Base-by-base conservation (phyloP, 306 rosid species). In the Echinosophora koreensis region DNA sequence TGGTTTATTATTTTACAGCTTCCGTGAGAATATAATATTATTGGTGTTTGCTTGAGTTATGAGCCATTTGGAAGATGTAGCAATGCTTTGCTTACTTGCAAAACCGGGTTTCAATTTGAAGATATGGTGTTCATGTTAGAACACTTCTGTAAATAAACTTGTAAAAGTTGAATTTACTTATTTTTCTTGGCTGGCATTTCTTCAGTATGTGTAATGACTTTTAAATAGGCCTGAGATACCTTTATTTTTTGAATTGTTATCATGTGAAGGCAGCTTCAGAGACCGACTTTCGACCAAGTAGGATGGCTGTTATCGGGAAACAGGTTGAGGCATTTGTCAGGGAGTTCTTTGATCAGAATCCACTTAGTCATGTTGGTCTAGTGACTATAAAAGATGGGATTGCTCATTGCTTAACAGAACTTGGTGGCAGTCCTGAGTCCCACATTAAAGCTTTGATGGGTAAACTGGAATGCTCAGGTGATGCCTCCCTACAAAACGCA, bases 351-450 rank as follows among this genome's bases (percentile, higher is more conserved):
- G 90, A 95, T 82, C 97, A 95, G 84, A 95, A 95, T 86, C 98
- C 98, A 2, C 97, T 92, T 49, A 90, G 98, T 82, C 98, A 92
- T 81, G 80, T 95, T 77, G 97, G 97, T 72, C 66, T 95, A 39
- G 91, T 92, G 84, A 87, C 91, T 42, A 81, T 93, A 66, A 95
- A 90, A 84, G 98, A 95, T 51, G 98, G 97, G 59, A 74, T 92
- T 81, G 90, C 97, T 69, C 82, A 87, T 49, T 81, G 90, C 84
- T 78, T 95, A 75, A 90, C 97, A 8, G 97, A 95, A 79, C 97
- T 92, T 34, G 98, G 97, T 71, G 98, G 98, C 75, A 90, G 97
- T 81, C 98, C 98, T 1, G 97, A 95, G 79, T 89, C 93, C 71
- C 98, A 95, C 80, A 89, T 95, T 49, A 86, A 84, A 82, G 88